A percentile compares a stretch with the other conserved stretches of the same genome.
These are phyloP conservation scores for Piromyces finnis DNA, from an alignment of 192 early-diverging fungal species.

Conservation along the genomic window DNA sequence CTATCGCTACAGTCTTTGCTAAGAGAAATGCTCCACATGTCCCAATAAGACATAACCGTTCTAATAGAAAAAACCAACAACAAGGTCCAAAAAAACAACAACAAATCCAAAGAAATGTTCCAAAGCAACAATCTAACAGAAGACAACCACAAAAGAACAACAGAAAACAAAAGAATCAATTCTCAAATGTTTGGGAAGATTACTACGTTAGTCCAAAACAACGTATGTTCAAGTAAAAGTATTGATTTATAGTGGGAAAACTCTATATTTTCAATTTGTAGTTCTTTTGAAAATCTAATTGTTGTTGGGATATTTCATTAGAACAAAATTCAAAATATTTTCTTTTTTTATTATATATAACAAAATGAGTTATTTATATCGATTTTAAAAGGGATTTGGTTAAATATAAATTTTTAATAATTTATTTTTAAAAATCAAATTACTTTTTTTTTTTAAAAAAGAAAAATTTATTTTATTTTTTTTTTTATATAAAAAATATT, in stretches of 20 bases:
- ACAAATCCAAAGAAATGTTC: background rate
- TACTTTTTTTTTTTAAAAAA: background rate
- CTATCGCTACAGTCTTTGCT: background rate
- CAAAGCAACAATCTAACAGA: background rate
- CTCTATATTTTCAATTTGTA: too few species aligned
- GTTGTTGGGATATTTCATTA: too few species aligned
- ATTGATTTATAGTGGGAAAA: background rate
- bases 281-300: too few species aligned
- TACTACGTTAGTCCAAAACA: background rate
- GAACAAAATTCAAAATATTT: background rate
- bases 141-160: background rate
- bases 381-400: too few species aligned
- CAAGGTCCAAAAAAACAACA: background rate
- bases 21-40: background rate
- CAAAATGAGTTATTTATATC: background rate
- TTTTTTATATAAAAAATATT: background rate
- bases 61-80: background rate
- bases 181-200: background rate
- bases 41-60: background rate
- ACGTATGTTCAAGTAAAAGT: background rate
- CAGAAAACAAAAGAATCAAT: background rate
- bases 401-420: too few species aligned
- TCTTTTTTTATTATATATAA: background rate
- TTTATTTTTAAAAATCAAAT: too few species aligned
- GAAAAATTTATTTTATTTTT: background rate